Base-by-base conservation (phyloP, 2,329 filamentous ascomycete genomes). In the Fusarium sp. region DNA sequence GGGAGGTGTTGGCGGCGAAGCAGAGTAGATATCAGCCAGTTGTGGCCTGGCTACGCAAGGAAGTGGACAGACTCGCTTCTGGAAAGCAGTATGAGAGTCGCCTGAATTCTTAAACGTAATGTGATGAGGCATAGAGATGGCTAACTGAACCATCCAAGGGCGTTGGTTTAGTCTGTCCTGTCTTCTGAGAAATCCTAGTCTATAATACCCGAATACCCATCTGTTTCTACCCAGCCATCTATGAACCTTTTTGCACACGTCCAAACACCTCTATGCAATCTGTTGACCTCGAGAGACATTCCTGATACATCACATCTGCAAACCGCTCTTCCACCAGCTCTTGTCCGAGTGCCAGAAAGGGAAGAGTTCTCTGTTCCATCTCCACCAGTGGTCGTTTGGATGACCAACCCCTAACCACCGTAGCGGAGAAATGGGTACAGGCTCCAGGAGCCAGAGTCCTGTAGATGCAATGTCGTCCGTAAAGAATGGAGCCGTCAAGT, bases 401-500 rank as follows among this genome's bases (percentile, higher is more conserved):
- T 85, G 84, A 0, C 92, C 93, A 36, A 92, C 85, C 0, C 93
- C 92, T 18, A 95, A 36, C 2, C 88, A 89, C 29, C 94, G 86
- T n/a, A 95, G 79, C 1, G 88, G 79, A 63, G 94, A 97, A 10
- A 96, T 74, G 0, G 95, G 94, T n/a, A 97, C 83, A 0, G 95
- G 94, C 81, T 98, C 95, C 70, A 91, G 91, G 16, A 97, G 82
- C 93, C 94, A 98, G 0, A 97, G 78, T 0, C 94, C 95, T 1
- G 91, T 89, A 13, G 88, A 86, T 0, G 92, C 88, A 80, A 97
- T 91, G 78, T 98, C 95, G 79, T 97, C 91, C 13, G 91, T 85
- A n/a, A 98, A 86, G 38, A 91, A 81, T 45, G 86, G 86, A 1
- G 89, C 88, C 0, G 94, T 96, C 18, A 85, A 80, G 64, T 91